A percentile compares a stretch with the other conserved stretches of the same genome.
Conservation (phyloP, 495 filamentous ascomycete genomes). For the Clavariopsis aquatica region DNA sequence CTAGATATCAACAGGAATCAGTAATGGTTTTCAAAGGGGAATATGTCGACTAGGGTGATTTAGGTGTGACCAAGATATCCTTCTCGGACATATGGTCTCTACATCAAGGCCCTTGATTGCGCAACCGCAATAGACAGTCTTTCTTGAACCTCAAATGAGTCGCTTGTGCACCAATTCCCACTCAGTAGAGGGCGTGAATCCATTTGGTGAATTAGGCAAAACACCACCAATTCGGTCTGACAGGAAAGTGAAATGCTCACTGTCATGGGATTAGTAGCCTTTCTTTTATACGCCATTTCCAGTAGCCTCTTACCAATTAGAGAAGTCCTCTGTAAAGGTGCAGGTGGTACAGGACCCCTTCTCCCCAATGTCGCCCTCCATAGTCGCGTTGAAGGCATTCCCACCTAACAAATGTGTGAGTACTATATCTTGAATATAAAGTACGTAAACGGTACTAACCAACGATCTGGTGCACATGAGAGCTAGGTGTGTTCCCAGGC, state of each 20-base stretch:
- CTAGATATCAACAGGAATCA: neutral
- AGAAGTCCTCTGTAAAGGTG: conserved; percentile 48
- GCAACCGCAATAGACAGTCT: too few relatives aligned
- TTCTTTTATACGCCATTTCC: neutral
- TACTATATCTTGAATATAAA: too few relatives aligned
- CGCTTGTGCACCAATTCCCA: too few relatives aligned
- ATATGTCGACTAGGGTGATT: neutral
- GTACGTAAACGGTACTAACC: neutral
- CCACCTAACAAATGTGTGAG: conserved; percentile 47
- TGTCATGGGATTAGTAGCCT: neutral
- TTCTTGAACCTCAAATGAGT: too few relatives aligned
- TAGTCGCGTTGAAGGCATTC: conserved; percentile 19
- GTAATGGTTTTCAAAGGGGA: neutral
- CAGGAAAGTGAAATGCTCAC: neutral
- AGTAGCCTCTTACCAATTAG: conserved; percentile 17
- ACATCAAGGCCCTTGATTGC: too few relatives aligned
- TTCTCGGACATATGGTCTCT: too few relatives aligned
- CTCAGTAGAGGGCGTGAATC: too few relatives aligned
- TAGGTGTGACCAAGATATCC: too few relatives aligned
- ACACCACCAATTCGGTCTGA: too few relatives aligned
- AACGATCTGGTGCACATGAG: conserved; percentile 55
- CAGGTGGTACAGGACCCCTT: conserved; percentile 47
- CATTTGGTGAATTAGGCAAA: too few relatives aligned
- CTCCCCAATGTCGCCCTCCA: conserved; percentile 35
- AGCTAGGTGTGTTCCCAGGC: conserved; percentile 45